Conservation (phyloP, 75 land plant species). For the Cryptomeria japonica region DNA sequence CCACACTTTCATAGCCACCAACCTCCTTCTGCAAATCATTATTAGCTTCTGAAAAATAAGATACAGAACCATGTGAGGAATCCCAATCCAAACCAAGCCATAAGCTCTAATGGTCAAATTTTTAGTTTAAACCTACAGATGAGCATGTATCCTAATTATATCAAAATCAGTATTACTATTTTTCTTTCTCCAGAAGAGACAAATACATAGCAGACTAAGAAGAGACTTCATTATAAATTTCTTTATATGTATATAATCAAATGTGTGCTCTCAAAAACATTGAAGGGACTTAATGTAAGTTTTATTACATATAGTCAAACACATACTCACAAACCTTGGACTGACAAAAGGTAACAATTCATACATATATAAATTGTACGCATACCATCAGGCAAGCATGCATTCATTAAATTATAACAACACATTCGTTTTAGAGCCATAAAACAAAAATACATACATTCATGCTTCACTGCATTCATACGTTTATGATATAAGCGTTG, state of each 20-base stretch:
- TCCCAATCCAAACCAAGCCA: background rate
- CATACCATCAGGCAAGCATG: background rate
- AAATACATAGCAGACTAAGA: background rate
- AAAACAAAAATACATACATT: background rate
- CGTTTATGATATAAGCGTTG: background rate
- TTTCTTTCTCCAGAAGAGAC: background rate
- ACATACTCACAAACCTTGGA: background rate
- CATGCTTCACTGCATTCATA: background rate
- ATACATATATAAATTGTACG: background rate
- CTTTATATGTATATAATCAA: background rate
- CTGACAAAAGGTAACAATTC: background rate
- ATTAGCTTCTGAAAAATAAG: slow-evolving; percentile 55
- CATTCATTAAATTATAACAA: background rate
- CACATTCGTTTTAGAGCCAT: background rate
- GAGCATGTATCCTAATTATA: background rate
- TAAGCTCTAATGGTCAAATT: background rate
- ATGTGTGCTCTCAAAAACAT: background rate
- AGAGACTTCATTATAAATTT: background rate
- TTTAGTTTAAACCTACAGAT: background rate
- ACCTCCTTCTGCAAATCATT: slow-evolving; percentile 87
- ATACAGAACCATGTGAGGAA: background rate
- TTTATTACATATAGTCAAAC: background rate
- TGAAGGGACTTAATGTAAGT: background rate
- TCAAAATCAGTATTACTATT: background rate
- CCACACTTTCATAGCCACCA: slow-evolving; percentile 83